phyloP scores from a whole-genome alignment of 371 early-diverging fungal genomes.

The Massospora cicadina region DNA sequence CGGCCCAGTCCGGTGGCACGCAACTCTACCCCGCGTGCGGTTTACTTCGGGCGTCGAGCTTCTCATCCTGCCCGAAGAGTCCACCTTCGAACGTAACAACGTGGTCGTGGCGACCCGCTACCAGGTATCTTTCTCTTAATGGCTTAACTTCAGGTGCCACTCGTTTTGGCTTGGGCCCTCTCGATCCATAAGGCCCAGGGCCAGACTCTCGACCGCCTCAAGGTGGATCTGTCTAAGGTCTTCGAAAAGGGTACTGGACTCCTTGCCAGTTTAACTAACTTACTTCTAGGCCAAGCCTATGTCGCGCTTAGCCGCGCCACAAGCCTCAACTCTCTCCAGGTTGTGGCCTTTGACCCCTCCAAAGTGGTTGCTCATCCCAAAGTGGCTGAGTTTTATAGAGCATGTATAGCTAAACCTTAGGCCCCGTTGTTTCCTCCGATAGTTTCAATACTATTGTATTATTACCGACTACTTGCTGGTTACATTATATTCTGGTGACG shows the following conservation, averaged over 20 bases:
- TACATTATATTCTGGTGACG: too few relatives aligned
- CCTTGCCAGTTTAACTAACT: too few relatives aligned
- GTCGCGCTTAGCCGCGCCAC: conserved; percentile 72
- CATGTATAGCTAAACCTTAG: background rate
- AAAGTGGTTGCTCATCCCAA: conserved; percentile 50
- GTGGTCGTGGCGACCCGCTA: conserved; percentile 17
- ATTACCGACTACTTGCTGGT: too few relatives aligned
- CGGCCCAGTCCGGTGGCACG: too few relatives aligned
- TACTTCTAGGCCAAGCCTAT: conserved; percentile 65
- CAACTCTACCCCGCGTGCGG: conserved; percentile 38
- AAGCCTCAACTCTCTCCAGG: conserved; percentile 39
- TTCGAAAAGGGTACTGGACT: conserved; percentile 64
- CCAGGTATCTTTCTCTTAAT: conserved; percentile 10
- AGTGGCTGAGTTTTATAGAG: conserved; percentile 37
- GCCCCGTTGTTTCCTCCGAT: too few relatives aligned
- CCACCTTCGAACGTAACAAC: conserved; percentile 36
- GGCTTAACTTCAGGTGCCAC: conserved; percentile 34
- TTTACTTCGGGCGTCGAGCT: conserved; percentile 30
- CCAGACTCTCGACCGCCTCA: conserved; percentile 64
- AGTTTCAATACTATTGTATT: too few relatives aligned
- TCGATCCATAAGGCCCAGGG: conserved; percentile 85
- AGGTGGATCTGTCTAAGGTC: conserved; percentile 51
- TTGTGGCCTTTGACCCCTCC: conserved; percentile 42
- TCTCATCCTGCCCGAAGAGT: conserved; percentile 31
- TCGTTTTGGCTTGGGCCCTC: conserved; percentile 42